A percentile compares a stretch with the other conserved stretches of the same genome.
phyloP scores from a whole-genome alignment of 495 filamentous ascomycete species.

The Penicillium atrosanguineum region DNA sequence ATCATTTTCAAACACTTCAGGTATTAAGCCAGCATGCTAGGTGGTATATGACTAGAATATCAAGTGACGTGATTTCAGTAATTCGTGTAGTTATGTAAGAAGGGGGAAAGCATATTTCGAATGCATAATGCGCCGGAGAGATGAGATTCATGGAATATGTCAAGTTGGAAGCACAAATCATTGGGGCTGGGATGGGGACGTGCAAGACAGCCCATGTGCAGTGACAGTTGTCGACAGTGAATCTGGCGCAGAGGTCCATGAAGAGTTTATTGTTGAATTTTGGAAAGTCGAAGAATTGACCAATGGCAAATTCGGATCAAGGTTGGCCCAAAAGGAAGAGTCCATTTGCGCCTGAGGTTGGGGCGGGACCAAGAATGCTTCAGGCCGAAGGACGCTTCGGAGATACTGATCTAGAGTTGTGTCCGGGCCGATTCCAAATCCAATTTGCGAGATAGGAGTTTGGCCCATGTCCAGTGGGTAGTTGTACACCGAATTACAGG shows the following conservation, averaged over 20 bases:
- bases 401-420: conserved; percentile 8
- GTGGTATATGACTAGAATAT: too few species aligned
- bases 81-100: too few species aligned
- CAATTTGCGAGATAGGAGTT: neutral
- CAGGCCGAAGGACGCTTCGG: conserved; percentile 9
- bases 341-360: neutral
- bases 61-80: too few species aligned
- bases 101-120: neutral
- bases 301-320: conserved; percentile 5
- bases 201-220: too few species aligned
- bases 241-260: neutral
- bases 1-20: too few species aligned
- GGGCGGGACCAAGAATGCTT: conserved; percentile 5
- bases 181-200: neutral
- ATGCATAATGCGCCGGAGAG: neutral
- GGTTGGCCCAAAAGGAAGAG: conserved; percentile 10
- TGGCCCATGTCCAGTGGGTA: neutral
- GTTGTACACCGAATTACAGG: neutral
- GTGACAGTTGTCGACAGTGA: too few species aligned
- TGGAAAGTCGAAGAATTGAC: neutral
- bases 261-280: neutral
- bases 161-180: neutral
- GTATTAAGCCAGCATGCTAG: too few species aligned
- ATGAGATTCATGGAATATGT: neutral
- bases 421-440: neutral